Base-by-base conservation (phyloP, 2,329 filamentous ascomycete genomes). In the Corniculantispora saksenae region DNA sequence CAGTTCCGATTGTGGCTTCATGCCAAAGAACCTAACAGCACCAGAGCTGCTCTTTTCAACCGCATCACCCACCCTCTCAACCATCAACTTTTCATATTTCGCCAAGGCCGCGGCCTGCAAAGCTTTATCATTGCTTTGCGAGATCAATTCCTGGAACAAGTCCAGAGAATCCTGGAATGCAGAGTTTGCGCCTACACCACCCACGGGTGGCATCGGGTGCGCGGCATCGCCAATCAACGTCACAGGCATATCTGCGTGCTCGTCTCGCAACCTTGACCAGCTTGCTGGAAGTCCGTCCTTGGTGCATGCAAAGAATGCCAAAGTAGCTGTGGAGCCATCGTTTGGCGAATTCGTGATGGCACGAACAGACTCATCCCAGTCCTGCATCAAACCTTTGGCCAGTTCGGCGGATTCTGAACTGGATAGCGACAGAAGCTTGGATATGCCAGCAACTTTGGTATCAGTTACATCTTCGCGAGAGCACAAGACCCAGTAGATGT, bases 401-500 rank as follows among this genome's bases (percentile, higher is more conserved):
- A 63, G 43, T 2, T 27, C 32, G n/a, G 53, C 45, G 13, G 61
- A 58, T n/a, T 48, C 43, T 17, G 5, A 6, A 27, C 54, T 48
- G 10, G 40, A 50, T 32, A 57, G 45, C 17, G 43, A 15, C 4
- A 64, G 54, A n/a, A 64, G 40, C n/a, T 50, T n/a, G n/a, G 53
- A 25, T 15, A 40, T 3, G 2, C 19, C 51, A 0, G n/a, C 9
- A 8, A 43, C 53, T 2, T n/a, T 5, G 3, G 43, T 15, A 38
- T 45, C 17, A 61, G 38, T 27, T 21, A 21, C 32, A 35, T 67
- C 65, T 12, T 53, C 15, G 15, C 64, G 63, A 40, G 65, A 64
- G 15, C 72, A 61, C 4, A 77, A 66, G 9, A 73, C 75, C 74
- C 75, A 77, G 69, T 78, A 76, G 40, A 76, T 64, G 66, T 78